Base-by-base conservation (phyloP, 176 grass and related monocot species). In the Cenchrus fungigraminus region DNA sequence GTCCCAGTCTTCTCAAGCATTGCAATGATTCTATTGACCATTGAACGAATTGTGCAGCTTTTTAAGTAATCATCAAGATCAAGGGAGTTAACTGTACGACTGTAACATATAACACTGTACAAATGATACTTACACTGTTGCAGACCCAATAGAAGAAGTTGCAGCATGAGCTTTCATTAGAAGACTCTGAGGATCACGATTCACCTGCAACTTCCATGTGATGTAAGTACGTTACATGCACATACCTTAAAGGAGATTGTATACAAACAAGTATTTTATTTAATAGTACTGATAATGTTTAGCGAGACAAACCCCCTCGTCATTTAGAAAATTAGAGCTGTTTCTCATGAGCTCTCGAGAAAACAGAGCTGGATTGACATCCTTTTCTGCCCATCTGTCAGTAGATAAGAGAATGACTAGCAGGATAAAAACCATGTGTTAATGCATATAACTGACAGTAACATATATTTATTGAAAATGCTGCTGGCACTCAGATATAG, bases 291-390 rank as follows among this genome's bases (percentile, higher is more conserved):
- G 51, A 52, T 40, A 40, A 40, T 53, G 52, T 65, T 22, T 40
- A 52, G 29, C 20, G 6, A 61, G 61, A 75, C 37, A 64, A 74
- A 98, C 96, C 93, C 92, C 93, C 65, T 92, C 96, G 76, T 98
- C 86, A 31, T 85, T 64, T 32, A 95, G 55, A 86, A 95, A 89
- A 59, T 64, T 83, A 54, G 89, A 95, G 81, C 77, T 91, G 86
- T 95, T 89, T 81, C 89, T 85, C 87, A 95, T 93, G 74, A 98
- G 85, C 73, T 98, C 93, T 65, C 88, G 89, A 73, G 96, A 92
- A 81, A 98, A 98, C 16, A 98, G 79, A 75, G 92, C 96, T 73
- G 96, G 96, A 90, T 98, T 92, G n/a, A 98, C 78, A 85, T 90
- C 79, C 83, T 71, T 89, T 84, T 90, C 96, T 76, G 96, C 91